Evolutionary conservation across 495 filamentous ascomycete genomes (phyloP), one percentile per base, ranked within the genome.

Genomic region (Rhypophila decipiens): DNA sequence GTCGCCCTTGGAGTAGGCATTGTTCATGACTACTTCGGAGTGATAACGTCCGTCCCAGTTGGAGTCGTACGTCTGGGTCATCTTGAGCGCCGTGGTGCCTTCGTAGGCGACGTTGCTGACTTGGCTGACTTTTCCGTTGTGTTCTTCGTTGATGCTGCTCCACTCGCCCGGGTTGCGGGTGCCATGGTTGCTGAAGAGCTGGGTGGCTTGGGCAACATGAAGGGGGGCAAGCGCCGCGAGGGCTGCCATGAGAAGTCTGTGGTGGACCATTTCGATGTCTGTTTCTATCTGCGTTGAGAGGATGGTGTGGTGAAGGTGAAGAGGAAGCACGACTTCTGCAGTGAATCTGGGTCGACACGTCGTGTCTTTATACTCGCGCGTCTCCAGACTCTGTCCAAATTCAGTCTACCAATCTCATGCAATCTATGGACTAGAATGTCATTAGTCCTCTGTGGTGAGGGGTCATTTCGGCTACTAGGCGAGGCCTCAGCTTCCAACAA

Each of bases 41-140:
- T 80, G 77, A 57, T 76, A 80, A 4, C 76, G 76, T 10, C 70
- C 75, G 5, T 33, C 58, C 50, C 72, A 79, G 47, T 43, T 54
- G 2, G 70, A 36, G 49, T 72, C 68, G 59, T 74, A 76, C 39
- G 67, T 65, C 44, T 80, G 77, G 5, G 68, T 75, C 67, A 75
- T 72, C 54, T 73, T 73, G n/a, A 80, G 63, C 12, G 72, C 71
- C 0, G 68, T 70, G 5, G 65, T 23, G 22, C 72, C 67, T 41
- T 73, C 53, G 54, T 70, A 73, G 24, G 61, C 56, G 5, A 68
- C 58, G 43, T 77, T 71, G 46, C 64, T 71, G 22, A 76, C 73
- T 49, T 77, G 46, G 9, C 66, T 43, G 23, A 79, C 66, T 1
- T 62, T 71, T 47, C 77, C 77, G 22, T 65, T 50, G 48, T 64